Percentiles rank a stretch among this genome's conserved stretches.
These are phyloP conservation scores for Meripilus lineatus DNA, from an alignment of 1,284 basidiomycete genomes.

Conservation along the genomic window DNA sequence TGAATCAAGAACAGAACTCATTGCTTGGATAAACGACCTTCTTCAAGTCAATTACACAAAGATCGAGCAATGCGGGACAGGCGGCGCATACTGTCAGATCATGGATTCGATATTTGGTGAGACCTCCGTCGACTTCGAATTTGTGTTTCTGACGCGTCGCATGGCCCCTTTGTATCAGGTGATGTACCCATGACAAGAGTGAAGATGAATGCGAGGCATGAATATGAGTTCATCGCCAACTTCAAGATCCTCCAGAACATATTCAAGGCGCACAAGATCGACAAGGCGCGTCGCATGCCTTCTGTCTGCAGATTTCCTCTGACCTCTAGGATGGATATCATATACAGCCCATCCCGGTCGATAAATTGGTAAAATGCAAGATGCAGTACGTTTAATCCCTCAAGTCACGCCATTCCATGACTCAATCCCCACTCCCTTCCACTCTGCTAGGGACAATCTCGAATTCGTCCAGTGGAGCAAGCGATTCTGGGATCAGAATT, in stretches of 20 bases:
- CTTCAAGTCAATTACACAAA: slow-evolving; percentile 90
- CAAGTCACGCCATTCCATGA: slow-evolving; percentile 5
- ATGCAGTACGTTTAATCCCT: slow-evolving; percentile 83
- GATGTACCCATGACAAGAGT: slow-evolving; percentile 86
- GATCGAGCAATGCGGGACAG: slow-evolving; percentile 90
- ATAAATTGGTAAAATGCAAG: slow-evolving; percentile 94
- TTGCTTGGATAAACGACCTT: slow-evolving; percentile 94
- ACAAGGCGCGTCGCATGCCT: slow-evolving; percentile 68
- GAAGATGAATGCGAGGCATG: slow-evolving; percentile 92
- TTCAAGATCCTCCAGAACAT: slow-evolving; percentile 91
- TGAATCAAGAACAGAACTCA: slow-evolving; percentile 80
- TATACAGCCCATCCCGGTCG: slow-evolving; percentile 85
- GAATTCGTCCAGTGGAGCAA: slow-evolving; percentile 99
- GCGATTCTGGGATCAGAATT: slow-evolving; percentile 94
- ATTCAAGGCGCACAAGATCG: slow-evolving; percentile 87
- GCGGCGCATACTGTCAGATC: slow-evolving; percentile 88
- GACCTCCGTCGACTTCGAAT: slow-evolving; percentile 19
- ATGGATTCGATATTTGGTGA: slow-evolving; percentile 90
- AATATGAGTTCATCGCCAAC: slow-evolving; percentile 95
- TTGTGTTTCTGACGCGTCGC: background rate
- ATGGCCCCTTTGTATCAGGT: slow-evolving; percentile 34
- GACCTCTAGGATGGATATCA: background rate
- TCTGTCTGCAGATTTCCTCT: too few species aligned
- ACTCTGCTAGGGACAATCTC: slow-evolving; percentile 78
- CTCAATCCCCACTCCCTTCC: slow-evolving; percentile 7